Evolutionary conservation across 345 rosid genomes (phyloP).

Genomic region (Limnanthes douglasii): DNA sequence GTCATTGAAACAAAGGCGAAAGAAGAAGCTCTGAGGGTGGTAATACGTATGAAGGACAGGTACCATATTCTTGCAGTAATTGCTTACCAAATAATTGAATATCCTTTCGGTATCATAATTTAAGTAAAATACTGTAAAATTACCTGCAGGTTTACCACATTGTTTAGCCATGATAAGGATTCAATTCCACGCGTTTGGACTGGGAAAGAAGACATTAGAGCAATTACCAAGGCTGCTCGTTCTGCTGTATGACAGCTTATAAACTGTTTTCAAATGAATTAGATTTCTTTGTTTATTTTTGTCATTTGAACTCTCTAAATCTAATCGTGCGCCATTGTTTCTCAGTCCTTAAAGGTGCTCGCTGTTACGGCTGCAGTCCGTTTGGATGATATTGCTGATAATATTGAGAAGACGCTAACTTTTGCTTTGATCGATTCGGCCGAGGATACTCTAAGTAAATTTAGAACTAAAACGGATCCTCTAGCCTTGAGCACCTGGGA

Average conservation of each 20-base stretch:
- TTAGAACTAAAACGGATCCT: conserved; percentile 41
- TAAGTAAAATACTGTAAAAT: background rate
- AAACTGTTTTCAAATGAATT: background rate
- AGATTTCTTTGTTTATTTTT: background rate
- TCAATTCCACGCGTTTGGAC: conserved; percentile 99
- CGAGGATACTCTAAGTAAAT: conserved; percentile 23
- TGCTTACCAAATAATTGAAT: conserved; percentile 6
- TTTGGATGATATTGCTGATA: conserved; percentile 48
- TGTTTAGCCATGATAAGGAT: conserved; percentile 83
- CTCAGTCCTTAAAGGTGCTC: conserved; percentile 75
- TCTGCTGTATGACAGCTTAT: conserved; percentile 35
- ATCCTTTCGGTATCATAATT: background rate
- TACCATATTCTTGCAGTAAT: conserved; percentile 12
- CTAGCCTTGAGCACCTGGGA: conserved; percentile 90
- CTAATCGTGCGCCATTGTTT: conserved; percentile 2
- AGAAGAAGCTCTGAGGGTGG: conserved; percentile 74
- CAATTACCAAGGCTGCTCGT: conserved; percentile 79
- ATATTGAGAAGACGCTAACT: conserved; percentile 38
- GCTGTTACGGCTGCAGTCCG: conserved; percentile 74
- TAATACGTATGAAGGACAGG: conserved; percentile 90
- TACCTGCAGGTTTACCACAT: conserved; percentile 47
- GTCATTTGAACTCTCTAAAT: background rate
- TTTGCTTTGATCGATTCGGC: conserved; percentile 41
- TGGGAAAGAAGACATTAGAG: conserved; percentile 86
- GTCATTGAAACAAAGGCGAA: conserved; percentile 71